Base-by-base conservation (phyloP, 2,329 filamentous ascomycete genomes). In the Cladosporium oxysporum region DNA sequence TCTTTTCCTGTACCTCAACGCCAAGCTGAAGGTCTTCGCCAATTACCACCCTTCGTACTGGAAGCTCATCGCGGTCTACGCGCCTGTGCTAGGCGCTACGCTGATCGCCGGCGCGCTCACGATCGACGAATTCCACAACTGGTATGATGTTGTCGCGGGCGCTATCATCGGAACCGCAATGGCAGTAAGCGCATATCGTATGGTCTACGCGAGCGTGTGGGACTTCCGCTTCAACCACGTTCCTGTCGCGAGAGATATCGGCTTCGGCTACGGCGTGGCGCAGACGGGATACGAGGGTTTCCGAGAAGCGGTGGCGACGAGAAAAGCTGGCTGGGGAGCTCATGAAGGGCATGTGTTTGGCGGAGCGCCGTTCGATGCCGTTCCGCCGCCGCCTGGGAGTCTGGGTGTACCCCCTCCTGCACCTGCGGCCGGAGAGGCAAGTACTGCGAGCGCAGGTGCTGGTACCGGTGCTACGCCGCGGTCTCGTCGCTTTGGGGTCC, bases 1-100 rank as follows among this genome's bases (percentile, higher is more conserved):
- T 74, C 79, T 92, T 2, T 89, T 84, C 70, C 81, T 92, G 1
- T 93, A 92, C 79, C 84, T 93, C 53, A 92, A 92, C 76, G 90
- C 88, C 58, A 92, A 92, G 80, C 83, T 93, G 70, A 92, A 92
- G 82, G 85, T 91, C 65, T 91, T 88, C 71, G 80, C 85, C 69
- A 89, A 91, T 80, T 89, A 90, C 75, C 90, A 91, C 73, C 86
- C 90, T 0, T 82, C 87, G 14, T 87, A 91, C 83, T 92, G 90
- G 90, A 92, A 92, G 79, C 78, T 91, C 14, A 80, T 90, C 35
- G 84, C 82, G 18, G 80, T 87, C 28, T 90, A 89, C 71, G 83
- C 86, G 0, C 90, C 90, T 0, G 78, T 92, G 2, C 84, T 92
- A 0, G 88, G 87, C 2, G 90, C 90, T 0, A 83, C 82, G 2